These are phyloP conservation scores for Colletotrichum sp. DNA, from an alignment of 2,329 filamentous ascomycete genomes.

Conservation along the genomic window DNA sequence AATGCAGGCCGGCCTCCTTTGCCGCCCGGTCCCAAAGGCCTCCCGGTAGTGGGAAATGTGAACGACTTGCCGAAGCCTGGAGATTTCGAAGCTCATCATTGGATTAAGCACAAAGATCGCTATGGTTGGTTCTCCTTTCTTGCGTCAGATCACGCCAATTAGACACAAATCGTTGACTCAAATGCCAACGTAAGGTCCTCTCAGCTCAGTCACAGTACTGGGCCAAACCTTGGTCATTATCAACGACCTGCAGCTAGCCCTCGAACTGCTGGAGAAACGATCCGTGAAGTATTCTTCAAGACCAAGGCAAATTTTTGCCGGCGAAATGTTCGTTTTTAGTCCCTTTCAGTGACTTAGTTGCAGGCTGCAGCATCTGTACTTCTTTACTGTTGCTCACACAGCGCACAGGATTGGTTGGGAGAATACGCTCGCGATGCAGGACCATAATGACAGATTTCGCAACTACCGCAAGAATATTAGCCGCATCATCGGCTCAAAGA, in stretches of 20 bases:
- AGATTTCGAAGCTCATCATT: constrained; percentile 35
- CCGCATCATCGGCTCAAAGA: constrained; percentile 48
- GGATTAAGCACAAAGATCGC: constrained; percentile 37
- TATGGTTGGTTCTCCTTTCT: constrained; percentile 24
- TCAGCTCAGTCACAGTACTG: constrained; percentile 39
- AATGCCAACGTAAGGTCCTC: constrained; percentile 12
- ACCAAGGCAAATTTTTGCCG: constrained; percentile 33
- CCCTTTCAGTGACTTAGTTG: background rate
- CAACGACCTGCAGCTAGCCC: constrained; percentile 37
- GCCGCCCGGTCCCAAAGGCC: constrained; percentile 32
- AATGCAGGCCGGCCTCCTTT: background rate
- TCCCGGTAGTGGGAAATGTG: constrained; percentile 52
- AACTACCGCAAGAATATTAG: constrained; percentile 49
- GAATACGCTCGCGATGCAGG: constrained; percentile 34
- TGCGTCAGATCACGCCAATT: background rate
- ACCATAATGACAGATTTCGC: constrained; percentile 40
- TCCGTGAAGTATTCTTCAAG: constrained; percentile 35
- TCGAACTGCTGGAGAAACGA: constrained; percentile 41
- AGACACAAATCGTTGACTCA: background rate
- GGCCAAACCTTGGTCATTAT: constrained; percentile 46
- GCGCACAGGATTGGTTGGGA: constrained; percentile 37
- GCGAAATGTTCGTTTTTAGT: constrained; percentile 36
- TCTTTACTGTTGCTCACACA: background rate
- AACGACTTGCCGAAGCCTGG: constrained; percentile 44
- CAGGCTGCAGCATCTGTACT: background rate